phyloP scores from a whole-genome alignment of 108 stramenopile genomes.

The Nitzschia sp. region DNA sequence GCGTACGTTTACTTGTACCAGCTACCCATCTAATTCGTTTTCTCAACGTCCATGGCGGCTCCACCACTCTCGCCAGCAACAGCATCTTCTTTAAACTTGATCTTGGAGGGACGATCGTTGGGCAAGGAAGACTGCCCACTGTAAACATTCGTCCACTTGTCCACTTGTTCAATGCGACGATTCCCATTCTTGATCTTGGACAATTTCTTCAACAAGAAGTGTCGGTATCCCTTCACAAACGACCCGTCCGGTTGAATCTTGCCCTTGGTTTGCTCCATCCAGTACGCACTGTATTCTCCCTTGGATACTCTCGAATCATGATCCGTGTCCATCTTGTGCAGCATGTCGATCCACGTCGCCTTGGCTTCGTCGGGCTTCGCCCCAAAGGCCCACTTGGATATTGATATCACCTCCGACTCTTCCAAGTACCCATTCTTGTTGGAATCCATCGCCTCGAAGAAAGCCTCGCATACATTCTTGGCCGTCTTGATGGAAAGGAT shows the following conservation, averaged over 20 bases:
- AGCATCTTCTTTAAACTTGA: background rate
- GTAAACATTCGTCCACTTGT: conserved; percentile 6
- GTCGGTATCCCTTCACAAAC: conserved; percentile 9
- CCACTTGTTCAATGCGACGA: conserved; percentile 9
- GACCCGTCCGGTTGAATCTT: conserved; percentile 20
- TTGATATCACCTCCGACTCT: conserved; percentile 6
- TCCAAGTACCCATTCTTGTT: conserved; percentile 17
- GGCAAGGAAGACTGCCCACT: background rate
- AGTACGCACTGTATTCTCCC: conserved; percentile 9
- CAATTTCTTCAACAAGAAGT: conserved; percentile 4
- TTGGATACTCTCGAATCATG: conserved; percentile 3
- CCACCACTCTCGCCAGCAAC: no score
- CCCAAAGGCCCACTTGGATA: conserved; percentile 16
- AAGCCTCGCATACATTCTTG: conserved; percentile 13
- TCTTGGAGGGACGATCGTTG: background rate
- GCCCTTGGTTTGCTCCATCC: conserved; percentile 9
- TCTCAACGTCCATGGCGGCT: no score
- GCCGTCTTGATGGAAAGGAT: conserved; percentile 15
- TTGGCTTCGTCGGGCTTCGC: conserved; percentile 1
- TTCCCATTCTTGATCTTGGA: conserved; percentile 13
- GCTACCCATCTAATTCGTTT: no score
- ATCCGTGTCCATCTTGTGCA: conserved; percentile 13
- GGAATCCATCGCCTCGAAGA: conserved; percentile 20
- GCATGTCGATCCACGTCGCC: conserved; percentile 15
- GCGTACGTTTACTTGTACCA: no score